Percentiles rank a stretch among this genome's conserved stretches.
Conservation (phyloP, 2,329 filamentous ascomycete genomes). For the Curvularia spicifera region DNA sequence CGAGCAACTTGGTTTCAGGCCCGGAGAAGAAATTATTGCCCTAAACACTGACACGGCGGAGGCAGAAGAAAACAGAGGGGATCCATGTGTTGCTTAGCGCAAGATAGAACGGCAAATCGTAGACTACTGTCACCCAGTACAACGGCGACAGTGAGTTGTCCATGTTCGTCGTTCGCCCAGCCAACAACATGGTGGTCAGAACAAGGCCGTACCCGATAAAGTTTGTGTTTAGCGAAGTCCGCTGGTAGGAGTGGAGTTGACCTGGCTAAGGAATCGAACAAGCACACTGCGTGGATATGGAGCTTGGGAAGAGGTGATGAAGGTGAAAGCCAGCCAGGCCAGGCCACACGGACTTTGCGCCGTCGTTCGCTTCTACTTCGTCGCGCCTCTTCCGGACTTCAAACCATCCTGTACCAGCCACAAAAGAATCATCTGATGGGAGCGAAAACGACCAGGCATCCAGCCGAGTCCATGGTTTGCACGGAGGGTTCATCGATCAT, state of each 20-base stretch:
- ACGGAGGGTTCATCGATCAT: not conserved
- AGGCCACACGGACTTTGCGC: not conserved
- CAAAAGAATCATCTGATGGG: not conserved
- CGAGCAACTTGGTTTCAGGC: constrained; percentile 12
- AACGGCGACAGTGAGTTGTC: constrained; percentile 4
- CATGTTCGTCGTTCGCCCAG: not conserved
- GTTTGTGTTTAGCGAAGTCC: constrained; percentile 22
- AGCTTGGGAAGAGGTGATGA: not conserved
- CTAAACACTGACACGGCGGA: constrained; percentile 1
- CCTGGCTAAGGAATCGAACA: not conserved
- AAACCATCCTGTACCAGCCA: not conserved
- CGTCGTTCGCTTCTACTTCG: not conserved
- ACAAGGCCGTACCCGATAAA: not conserved
- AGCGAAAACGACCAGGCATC: not conserved
- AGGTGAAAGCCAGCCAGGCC: not conserved
- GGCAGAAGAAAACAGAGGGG: not conserved
- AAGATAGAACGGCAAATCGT: not conserved
- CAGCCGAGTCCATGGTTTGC: too few species aligned
- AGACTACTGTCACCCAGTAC: not conserved
- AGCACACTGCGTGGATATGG: constrained; percentile 3
- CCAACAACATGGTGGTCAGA: constrained; percentile 11
- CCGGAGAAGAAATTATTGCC: constrained; percentile 4
- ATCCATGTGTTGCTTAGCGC: not conserved
- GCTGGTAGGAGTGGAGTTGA: constrained; percentile 1
- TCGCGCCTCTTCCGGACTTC: not conserved